Evolutionary conservation across 176 grass and related monocot genomes (phyloP).

Genomic region (Thinopyrum elongatum): DNA sequence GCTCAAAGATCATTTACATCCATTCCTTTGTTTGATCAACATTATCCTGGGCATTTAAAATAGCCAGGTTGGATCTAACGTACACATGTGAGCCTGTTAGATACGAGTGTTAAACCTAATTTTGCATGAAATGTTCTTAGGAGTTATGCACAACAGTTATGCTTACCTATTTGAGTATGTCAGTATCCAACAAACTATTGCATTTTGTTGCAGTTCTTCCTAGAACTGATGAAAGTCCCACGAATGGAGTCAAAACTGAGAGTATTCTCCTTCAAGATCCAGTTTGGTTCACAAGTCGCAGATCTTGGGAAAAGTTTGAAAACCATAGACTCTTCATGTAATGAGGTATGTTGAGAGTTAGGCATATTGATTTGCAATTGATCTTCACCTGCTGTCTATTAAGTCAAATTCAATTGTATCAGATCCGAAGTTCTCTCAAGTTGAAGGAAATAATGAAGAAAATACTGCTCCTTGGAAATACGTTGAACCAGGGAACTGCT

Average conservation of each 20-base stretch:
- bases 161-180: constrained; percentile 5
- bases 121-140: neutral
- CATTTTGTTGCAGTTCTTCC: constrained; percentile 77
- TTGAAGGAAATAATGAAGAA: constrained; percentile 99
- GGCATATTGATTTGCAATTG: neutral
- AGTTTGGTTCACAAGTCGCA: constrained; percentile 81
- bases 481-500: constrained; percentile 90
- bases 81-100: constrained; percentile 2
- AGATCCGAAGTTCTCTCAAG: constrained; percentile 91
- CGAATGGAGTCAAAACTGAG: constrained; percentile 95
- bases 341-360: constrained; percentile 53
- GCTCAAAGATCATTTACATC: neutral
- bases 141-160: constrained; percentile 21
- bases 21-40: constrained; percentile 13
- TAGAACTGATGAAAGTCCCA: constrained; percentile 99
- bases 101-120: neutral
- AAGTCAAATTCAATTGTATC: constrained; percentile 23
- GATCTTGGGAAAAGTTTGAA: constrained; percentile 88
- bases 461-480: constrained; percentile 94
- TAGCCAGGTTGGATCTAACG: neutral
- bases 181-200: constrained; percentile 23
- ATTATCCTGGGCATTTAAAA: neutral
- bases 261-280: constrained; percentile 98
- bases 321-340: constrained; percentile 77
- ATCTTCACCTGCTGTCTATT: constrained; percentile 8